Base-by-base conservation (phyloP, 2,329 filamentous ascomycete species). In the Didymella keratinophila region DNA sequence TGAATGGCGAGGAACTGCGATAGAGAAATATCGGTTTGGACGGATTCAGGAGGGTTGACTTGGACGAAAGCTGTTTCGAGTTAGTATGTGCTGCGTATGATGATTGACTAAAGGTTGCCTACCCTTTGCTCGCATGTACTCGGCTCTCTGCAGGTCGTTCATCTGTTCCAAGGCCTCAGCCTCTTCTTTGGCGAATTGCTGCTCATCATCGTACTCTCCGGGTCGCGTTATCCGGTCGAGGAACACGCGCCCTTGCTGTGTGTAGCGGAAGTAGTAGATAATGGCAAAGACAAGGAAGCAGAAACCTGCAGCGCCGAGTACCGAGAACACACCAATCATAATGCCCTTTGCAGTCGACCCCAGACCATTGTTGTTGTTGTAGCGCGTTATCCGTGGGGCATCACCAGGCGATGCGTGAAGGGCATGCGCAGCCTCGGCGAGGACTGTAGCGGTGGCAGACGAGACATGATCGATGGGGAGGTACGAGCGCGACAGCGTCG, bases 1-100 rank as follows among this genome's bases (percentile, higher is more conserved):
- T 99, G 95, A 66, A 99, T 99, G 41, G 95, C 95, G 58, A 99
- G 85, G 76, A 97, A 98, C 76, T 99, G 95, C 34, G 95, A 98
- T 64, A 99, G 81, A 21, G 95, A 98, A 65, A 99, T 99, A 75
- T 99, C 95, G 67, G 95, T 98, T 72, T 95, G 93, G 58, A 94
- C 82, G 8, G 95, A 98, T 78, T 99, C 95, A 65, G 95, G 93
- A 3, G 94, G 95, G 74, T 98, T 97, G 55, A 89, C 92, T 76
- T 95, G 89, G 62, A 97, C 88, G 74, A 97, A 99, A 30, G 94
- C 95, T 99, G 51, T 30, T 30, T 25, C 8, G 8, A 28, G 64
- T 71, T 30, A 67, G 63, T 41, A 9, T 41, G 4, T 14, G 39
- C 8, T 47, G 21, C n/a, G 14, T 32, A 10, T 21, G 10, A 3